Base-by-base conservation (phyloP, 225 moss, liverwort and hornwort genomes). In the Straminergon stramineum region DNA sequence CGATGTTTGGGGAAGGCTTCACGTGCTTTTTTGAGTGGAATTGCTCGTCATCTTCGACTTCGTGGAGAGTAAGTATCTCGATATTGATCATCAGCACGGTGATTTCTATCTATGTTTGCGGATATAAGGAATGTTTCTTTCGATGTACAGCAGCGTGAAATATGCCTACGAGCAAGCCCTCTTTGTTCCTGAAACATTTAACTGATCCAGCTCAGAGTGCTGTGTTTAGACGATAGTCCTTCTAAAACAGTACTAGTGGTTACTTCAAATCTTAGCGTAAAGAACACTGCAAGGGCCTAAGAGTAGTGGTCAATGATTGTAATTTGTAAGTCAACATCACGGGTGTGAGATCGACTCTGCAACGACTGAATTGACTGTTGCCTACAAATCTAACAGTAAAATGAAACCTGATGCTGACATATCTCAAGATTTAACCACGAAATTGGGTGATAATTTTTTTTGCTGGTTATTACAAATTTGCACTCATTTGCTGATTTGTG, bases 41-140 rank as follows among this genome's bases (percentile, higher is more conserved):
- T 99, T 87, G 94, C 97, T 81, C 96, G 99, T 66, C 96, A 97
- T 86, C 96, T 99, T 92, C 97, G 97, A 70, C 96, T 99, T 89
- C 97, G 99, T 48, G 94, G 96, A 93, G 99, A 99, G 99, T 99
- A 94, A 92, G 97, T 91, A 80, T 61, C 61, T 57, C 37, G 53
- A 31, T 11, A 67, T n/a, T 48, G 78, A 65, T 73, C 69, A 78
- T 66, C 55, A 69, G 60, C 61, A 52, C 69, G 81, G 37, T 61
- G 85, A 43, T 90, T 81, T 75, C 43, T 79, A 43, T 27, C 84
- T 76, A 57, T 86, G 74, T 61, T 88, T 43, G 85, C 75, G 75
- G 56, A 81, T 68, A 17, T n/a, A 22, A 61, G 63, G 22, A 61
- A 9, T 67, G 53, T 78, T 55, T 78, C 76, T 65, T 78, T 88